These are phyloP conservation scores for Leishmania martiniquensis DNA, from an alignment of 208 protist genomes.

Conservation along the genomic window DNA sequence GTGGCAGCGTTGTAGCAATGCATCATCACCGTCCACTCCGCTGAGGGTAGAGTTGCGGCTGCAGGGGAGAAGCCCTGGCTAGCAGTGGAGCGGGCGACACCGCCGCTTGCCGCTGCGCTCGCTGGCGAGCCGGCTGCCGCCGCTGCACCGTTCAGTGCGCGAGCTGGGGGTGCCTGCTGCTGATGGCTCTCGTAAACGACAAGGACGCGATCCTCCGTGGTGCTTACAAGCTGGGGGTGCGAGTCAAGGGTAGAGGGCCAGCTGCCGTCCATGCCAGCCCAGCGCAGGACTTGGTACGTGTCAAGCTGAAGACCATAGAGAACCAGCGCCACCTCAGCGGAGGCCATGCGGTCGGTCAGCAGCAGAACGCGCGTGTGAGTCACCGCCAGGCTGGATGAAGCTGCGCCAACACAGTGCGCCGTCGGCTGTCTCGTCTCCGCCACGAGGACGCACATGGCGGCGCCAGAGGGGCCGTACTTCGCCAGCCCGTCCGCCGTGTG, in stretches of 20 bases:
- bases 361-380: conserved; percentile 58
- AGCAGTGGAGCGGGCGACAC: neutral
- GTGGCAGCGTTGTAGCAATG: conserved; percentile 33
- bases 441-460: conserved; percentile 40
- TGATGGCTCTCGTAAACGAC: conserved; percentile 44
- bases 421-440: conserved; percentile 57
- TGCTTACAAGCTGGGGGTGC: conserved; percentile 48
- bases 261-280: conserved; percentile 50
- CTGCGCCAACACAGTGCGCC: conserved; percentile 48
- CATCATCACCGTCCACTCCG: conserved; percentile 40
- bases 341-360: conserved; percentile 74
- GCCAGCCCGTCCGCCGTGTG: conserved; percentile 66
- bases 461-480: conserved; percentile 52
- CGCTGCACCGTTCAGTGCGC: conserved; percentile 29
- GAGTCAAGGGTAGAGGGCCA: conserved; percentile 30
- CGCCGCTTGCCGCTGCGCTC: conserved; percentile 14
- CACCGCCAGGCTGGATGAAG: conserved; percentile 70
- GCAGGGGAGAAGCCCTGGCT: neutral
- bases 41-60: neutral
- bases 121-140: conserved; percentile 19
- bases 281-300: conserved; percentile 45
- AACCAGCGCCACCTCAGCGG: conserved; percentile 59
- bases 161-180: conserved; percentile 3
- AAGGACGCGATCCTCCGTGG: conserved; percentile 49
- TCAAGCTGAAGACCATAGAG: conserved; percentile 62